Evolutionary conservation across 148 eudicot genomes (phyloP).

Genomic region (Vaccinium vitisidaea): DNA sequence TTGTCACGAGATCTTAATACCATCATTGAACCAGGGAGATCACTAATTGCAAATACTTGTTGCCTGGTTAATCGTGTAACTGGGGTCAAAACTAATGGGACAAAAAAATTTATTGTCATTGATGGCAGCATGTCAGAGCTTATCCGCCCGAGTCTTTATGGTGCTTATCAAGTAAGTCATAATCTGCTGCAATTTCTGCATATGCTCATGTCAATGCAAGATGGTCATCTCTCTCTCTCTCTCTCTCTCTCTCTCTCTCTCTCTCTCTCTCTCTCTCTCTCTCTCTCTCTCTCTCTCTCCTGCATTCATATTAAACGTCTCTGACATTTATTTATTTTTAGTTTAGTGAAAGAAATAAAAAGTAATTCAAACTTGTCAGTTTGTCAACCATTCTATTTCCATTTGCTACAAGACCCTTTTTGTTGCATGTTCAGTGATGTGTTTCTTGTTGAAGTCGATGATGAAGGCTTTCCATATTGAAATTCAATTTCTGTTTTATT

Average conservation of each 20-base stretch:
- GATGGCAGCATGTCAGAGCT: conserved; percentile 79
- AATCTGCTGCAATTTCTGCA: background rate
- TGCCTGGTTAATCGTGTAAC: conserved; percentile 90
- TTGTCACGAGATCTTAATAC: conserved; percentile 13
- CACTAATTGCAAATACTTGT: conserved; percentile 45
- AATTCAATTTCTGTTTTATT: background rate
- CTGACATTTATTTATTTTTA: background rate
- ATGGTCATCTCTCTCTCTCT: no score
- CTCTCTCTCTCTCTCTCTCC: no score
- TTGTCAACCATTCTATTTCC: background rate
- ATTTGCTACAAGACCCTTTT: background rate
- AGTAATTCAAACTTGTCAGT: background rate
- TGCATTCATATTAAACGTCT: background rate
- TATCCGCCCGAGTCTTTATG: conserved; percentile 64
- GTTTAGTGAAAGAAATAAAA: background rate
- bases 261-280: no score
- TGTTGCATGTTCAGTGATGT: background rate
- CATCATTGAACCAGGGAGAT: no score
- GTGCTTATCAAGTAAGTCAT: conserved; percentile 74
- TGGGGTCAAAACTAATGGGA: conserved; percentile 94
- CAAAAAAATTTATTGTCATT: conserved; percentile 83
- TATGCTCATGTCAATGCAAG: background rate
- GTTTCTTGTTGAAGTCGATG: no score
- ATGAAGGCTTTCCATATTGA: background rate
- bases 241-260: no score